Evolutionary conservation across 2,329 filamentous ascomycete species (phyloP).

Genomic region (Lasiodiplodia theobromae): DNA sequence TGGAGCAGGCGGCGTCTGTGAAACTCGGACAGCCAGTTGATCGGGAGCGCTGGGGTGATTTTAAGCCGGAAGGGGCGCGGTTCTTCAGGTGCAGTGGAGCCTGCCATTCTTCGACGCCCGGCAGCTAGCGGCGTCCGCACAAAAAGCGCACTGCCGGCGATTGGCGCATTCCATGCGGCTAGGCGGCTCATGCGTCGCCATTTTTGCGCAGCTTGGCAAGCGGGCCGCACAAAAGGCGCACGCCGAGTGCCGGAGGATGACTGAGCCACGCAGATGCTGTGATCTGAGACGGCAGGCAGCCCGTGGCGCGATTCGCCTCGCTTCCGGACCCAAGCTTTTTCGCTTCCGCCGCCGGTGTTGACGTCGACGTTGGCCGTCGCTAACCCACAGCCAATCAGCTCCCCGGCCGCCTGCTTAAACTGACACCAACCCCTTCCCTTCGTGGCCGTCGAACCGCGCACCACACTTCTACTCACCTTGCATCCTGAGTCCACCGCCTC

Average conservation of each 20-base stretch:
- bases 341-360: conserved; percentile 3
- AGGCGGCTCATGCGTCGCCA: conserved; percentile 23
- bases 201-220: conserved; percentile 4
- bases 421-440: conserved; percentile 12
- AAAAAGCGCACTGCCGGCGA: conserved; percentile 14
- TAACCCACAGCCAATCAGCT: conserved; percentile 4
- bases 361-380: neutral
- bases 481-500: neutral
- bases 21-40: conserved; percentile 1
- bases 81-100: conserved; percentile 13
- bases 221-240: conserved; percentile 34
- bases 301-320: neutral
- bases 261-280: neutral
- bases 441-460: too few relatives aligned
- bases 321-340: conserved; percentile 24
- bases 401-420: conserved; percentile 7
- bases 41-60: neutral
- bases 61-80: neutral
- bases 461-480: neutral
- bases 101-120: conserved; percentile 6
- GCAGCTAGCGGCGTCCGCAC: conserved; percentile 23
- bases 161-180: conserved; percentile 19
- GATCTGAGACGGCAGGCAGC: neutral
- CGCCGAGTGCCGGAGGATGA: neutral
- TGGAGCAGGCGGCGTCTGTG: conserved; percentile 18